Percentiles rank a stretch among this genome's conserved stretches.
Conservation (phyloP, 2,329 filamentous ascomycete species). For the Aspergillus niger region DNA sequence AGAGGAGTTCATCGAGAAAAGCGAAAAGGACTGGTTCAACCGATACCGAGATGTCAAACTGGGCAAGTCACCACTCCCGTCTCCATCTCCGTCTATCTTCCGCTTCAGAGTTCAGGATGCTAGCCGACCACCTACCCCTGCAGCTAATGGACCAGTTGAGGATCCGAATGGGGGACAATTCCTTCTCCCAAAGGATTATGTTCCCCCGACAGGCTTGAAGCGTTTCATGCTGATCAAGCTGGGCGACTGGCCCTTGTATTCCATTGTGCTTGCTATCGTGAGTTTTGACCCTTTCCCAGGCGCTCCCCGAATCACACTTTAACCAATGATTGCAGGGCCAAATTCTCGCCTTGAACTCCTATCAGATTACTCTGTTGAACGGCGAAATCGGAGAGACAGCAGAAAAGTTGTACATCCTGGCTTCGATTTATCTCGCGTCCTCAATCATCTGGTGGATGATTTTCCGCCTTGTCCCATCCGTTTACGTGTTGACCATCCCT, state of each 20-base stretch:
- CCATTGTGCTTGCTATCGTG: conserved; percentile 55
- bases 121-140: conserved; percentile 33
- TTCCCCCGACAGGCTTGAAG: conserved; percentile 57
- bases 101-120: conserved; percentile 42
- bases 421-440: conserved; percentile 58
- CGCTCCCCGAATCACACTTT: neutral
- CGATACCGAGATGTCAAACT: conserved; percentile 60
- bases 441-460: conserved; percentile 64
- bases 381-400: conserved; percentile 63
- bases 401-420: conserved; percentile 60
- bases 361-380: conserved; percentile 67
- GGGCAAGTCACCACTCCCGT: conserved; percentile 45
- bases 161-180: conserved; percentile 51
- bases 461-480: conserved; percentile 59
- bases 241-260: conserved; percentile 65
- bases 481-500: conserved; percentile 54
- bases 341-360: conserved; percentile 65
- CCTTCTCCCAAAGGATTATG: conserved; percentile 56
- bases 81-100: conserved; percentile 35
- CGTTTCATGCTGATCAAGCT: conserved; percentile 57
- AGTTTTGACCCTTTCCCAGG: neutral
- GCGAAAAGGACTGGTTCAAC: conserved; percentile 67
- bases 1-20: conserved; percentile 63
- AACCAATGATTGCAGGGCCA: conserved; percentile 49
- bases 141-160: conserved; percentile 25